Evolutionary conservation across 306 rosid genomes (phyloP), one percentile per base, ranked within the genome.

Genomic region (Cicer bijugum): DNA sequence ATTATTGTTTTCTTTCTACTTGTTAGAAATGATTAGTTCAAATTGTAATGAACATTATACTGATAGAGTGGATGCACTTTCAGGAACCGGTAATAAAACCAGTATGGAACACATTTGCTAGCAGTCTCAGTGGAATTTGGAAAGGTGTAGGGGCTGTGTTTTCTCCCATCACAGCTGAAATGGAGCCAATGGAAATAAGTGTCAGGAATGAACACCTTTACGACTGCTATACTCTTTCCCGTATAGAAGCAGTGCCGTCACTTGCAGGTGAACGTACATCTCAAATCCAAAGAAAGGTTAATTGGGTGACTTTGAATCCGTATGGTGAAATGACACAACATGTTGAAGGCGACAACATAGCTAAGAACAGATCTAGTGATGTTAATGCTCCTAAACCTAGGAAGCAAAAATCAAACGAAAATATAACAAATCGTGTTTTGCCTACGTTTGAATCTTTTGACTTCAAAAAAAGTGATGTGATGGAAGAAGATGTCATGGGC

Each of bases 51-150:
- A 55, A 55, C 40, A 78, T 66, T 11, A 63, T 67, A 75, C 48
- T 75, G 74, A 68, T 74, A 19, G 39, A 78, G 59, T 39, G 57
- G 62, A 64, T 57, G 69, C 51, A 75, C 69, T 86, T 78, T 87
- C 88, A 94, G 98, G 98, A 94, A 79, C 98, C 98, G 12, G 98
- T 91, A 9, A 88, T 94, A 83, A 88, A 53, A 80, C 98, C 98
- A 33, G 72, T 28, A n/a, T 94, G 98, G 98, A 86, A 80, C 75
- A 94, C 98, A 64, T 94, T 94, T 81, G 82, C 90, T 61, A 91
- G 98, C 69, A 94, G 98, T 85, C 85, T 94, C 58, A 89, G 91
- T 72, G 97, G 98, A 78, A 89, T 91, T 76, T 94, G 98, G 98
- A 89, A 88, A 78, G 98, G 98, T 43, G 96, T 94, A 50, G 97